Conservation (phyloP, 805 yeast genomes). For the Yarrowia yakushimensis region DNA sequence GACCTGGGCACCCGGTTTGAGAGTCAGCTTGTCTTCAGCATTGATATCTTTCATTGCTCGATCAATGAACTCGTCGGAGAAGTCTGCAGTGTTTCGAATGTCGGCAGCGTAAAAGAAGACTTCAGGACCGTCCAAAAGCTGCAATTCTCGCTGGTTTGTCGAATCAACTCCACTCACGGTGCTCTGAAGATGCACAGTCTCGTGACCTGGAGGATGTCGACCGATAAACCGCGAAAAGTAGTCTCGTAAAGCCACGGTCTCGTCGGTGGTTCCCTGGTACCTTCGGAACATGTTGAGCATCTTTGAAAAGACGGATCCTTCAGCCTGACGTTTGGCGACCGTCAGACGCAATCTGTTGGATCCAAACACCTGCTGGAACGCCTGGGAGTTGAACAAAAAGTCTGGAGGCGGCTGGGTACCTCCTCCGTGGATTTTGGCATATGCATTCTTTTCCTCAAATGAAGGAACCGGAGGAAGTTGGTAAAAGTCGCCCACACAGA, state of each 20-base stretch:
- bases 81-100: neutral
- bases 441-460: neutral
- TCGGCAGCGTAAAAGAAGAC: neutral
- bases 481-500: slow-evolving; percentile 86
- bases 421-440: neutral
- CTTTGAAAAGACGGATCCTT: neutral
- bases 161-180: neutral
- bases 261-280: neutral
- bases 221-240: neutral
- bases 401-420: neutral
- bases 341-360: neutral
- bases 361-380: neutral
- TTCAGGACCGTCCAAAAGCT: neutral
- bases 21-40: neutral
- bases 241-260: neutral
- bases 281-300: slow-evolving; percentile 7
- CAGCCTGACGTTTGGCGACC: neutral
- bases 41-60: neutral
- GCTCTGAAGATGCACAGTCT: neutral
- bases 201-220: neutral
- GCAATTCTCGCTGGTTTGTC: neutral
- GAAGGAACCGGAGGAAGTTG: slow-evolving; percentile 80
- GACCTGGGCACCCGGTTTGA: slow-evolving; percentile 16
- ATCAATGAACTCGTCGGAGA: neutral
- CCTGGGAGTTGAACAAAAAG: slow-evolving; percentile 1